Base-by-base conservation (phyloP, 495 filamentous ascomycete genomes). In the Amniculicola lignicola region DNA sequence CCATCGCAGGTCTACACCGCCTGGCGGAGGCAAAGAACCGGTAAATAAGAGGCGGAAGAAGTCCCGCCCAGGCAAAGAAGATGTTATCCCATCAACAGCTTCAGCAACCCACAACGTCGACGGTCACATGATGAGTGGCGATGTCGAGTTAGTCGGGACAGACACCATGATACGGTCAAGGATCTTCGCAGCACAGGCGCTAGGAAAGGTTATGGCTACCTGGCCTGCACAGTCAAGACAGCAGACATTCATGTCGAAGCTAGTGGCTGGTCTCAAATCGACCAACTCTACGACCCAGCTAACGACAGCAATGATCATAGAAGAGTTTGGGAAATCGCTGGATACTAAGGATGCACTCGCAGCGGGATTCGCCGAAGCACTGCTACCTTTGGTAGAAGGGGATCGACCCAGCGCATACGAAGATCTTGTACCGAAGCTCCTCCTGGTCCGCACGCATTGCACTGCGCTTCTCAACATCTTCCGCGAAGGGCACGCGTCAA, bases 111-210 rank as follows among this genome's bases (percentile, higher is more conserved):
- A 98, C 69, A 95, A 98, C 68, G 89, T 98, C 29, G 93, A 98
- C 66, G 93, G 89, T 15, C 90, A 94, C 64, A 96, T 98, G 89
- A 89, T 98, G 71, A 87, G 90, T 63, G 93, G 93, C 37, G 93
- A 98, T 65, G 84, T 96, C 47, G 93, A 98, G 61, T 74, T 98
- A 36, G 90, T 97, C 23, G 91, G 94, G 39, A 75, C 85, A 43
- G 94, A 98, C 50, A 84, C 83, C 3, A 80, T 98, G 63, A 78
- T 96, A 49, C 81, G 91, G 60, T 95, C 91, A 5, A 90, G 90
- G 68, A 84, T 95, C 31, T 86, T 82, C 64, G 88, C 90, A 5
- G 87, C 90, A 16, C 80, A 78, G 65, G 94, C 93, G 12, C 80
- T 96, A 60, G 93, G 92, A 24, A 77, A 81, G 52, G 75, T 84